Base-by-base conservation (phyloP, 305 asterid species). In the Fraxinus albicans region DNA sequence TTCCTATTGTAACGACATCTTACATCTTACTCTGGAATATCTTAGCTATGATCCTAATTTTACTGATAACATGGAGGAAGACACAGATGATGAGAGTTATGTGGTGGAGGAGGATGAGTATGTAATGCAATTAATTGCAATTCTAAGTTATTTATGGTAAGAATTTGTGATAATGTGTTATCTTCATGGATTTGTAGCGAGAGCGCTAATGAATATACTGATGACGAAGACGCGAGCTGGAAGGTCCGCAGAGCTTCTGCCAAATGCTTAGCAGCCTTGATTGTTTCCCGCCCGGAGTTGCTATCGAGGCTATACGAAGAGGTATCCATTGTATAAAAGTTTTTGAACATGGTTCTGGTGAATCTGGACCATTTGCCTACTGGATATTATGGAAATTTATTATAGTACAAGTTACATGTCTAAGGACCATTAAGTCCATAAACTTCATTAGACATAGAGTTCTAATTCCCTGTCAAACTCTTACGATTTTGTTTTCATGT, bases 191-290 rank as follows among this genome's bases (percentile, higher is more conserved):
- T 77, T 77, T 90, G 90, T 73, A 97, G 99, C 80, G 99, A 97
- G 93, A 97, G 98, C 86, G 99, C 97, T 78, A 86, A 95, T 83
- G 99, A 97, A 83, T 97, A 97, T 91, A 97, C 99, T 2, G 99
- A 97, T 80, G 99, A 97, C 85, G 99, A 97, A 91, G 99, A 97
- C 88, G 92, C 90, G 65, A 97, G 99, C 90, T 97, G 99, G 99
- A 97, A 97, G 90, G 99, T 97, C 81, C 91, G 99, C 78, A 90
- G 99, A 86, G 99, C 99, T 86, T 91, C 99, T 88, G 98, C 98
- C 74, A 97, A 97, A 90, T 95, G 99, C 89, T 89, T 97, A 85
- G 93, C 97, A 34, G 98, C 97, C 34, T 84, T 95, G 83, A 91
- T 95, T 86, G 98, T 95, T 86, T 94, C 99, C 85, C 97, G 99